phyloP scores from a whole-genome alignment of 148 eudicot genomes.

The Rhododendron griersonianum region DNA sequence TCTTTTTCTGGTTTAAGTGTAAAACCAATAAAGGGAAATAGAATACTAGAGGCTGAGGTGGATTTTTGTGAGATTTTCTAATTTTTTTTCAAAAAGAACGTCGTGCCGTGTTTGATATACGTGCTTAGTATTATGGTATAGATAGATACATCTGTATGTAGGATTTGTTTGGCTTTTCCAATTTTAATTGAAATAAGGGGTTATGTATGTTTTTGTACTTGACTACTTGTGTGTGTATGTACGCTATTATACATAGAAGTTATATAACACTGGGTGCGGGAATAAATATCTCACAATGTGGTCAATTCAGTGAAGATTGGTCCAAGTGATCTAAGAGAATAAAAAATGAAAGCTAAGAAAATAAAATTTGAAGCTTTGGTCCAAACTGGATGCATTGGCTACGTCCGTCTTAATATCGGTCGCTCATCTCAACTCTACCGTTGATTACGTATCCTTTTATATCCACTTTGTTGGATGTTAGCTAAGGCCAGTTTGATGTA shows the following conservation, averaged over 20 bases:
- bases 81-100: no score
- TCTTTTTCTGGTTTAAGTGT: no score
- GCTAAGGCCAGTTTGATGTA: neutral
- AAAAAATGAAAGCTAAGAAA: neutral
- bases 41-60: no score
- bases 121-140: no score
- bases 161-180: no score
- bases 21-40: no score
- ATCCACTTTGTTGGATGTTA: neutral
- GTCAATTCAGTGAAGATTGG: neutral
- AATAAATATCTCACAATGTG: neutral
- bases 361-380: neutral
- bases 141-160: no score
- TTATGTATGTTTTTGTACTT: neutral
- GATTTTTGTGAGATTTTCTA: no score
- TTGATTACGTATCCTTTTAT: neutral
- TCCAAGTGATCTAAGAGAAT: neutral
- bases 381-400: neutral
- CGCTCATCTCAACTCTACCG: neutral
- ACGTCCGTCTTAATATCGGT: neutral
- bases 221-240: no score
- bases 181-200: no score
- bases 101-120: no score
- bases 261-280: neutral
- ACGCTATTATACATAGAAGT: neutral